A percentile compares a stretch with the other conserved stretches of the same genome.
These are phyloP conservation scores for Penicillium diatomitis DNA, from an alignment of 495 filamentous ascomycete species.

Conservation along the genomic window DNA sequence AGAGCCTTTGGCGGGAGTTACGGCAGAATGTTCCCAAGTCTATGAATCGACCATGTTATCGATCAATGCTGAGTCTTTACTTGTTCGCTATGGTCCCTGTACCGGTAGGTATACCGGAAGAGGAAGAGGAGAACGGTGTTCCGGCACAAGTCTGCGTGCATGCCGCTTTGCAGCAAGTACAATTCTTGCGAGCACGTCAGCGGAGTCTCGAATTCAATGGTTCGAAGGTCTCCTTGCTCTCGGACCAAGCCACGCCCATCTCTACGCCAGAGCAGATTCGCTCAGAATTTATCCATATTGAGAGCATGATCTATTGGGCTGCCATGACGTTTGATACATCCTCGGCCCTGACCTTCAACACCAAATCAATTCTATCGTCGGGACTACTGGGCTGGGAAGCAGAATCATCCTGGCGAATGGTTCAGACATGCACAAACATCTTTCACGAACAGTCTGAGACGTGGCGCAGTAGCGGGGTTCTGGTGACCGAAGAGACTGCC, in stretches of 20 bases:
- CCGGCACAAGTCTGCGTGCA: constrained; percentile 13
- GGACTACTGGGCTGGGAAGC: constrained; percentile 7
- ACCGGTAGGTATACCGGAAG: constrained; percentile 11
- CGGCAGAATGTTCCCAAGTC: constrained; percentile 4
- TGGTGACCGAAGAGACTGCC: constrained; percentile 11
- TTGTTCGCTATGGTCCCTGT: constrained; percentile 11
- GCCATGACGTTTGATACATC: constrained; percentile 14
- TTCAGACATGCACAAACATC: constrained; percentile 10
- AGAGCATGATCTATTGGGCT: constrained; percentile 15
- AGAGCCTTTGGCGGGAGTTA: constrained; percentile 10
- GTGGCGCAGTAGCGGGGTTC: constrained; percentile 8
- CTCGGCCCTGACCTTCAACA: constrained; percentile 12
- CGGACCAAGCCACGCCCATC: constrained; percentile 1
- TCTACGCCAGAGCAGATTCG: constrained; percentile 7
- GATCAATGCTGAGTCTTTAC: constrained; percentile 10
- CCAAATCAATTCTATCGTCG: constrained; percentile 8
- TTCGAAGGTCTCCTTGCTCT: constrained; percentile 10
- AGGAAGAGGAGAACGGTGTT: constrained; percentile 9
- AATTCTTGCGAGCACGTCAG: constrained; percentile 9
- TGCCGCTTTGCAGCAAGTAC: constrained; percentile 13
- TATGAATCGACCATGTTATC: constrained; percentile 14
- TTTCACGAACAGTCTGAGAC: constrained; percentile 12
- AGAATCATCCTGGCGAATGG: constrained; percentile 10
- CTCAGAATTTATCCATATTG: constrained; percentile 8
- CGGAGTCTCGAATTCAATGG: constrained; percentile 13